phyloP scores from a whole-genome alignment of 2,329 filamentous ascomycete species.

The Fusarium begoniae region DNA sequence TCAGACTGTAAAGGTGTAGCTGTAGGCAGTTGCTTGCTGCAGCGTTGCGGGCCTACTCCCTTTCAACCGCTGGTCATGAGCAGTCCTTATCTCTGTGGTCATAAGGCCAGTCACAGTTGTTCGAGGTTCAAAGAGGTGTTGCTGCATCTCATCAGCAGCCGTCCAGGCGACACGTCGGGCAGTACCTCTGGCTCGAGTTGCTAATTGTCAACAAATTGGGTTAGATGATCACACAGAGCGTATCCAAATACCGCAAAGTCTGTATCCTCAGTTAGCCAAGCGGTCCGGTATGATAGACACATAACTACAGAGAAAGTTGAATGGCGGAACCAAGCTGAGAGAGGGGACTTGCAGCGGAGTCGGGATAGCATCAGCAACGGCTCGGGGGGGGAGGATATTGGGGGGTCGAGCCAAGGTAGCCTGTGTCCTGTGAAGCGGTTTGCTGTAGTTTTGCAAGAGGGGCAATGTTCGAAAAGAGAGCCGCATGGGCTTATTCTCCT shows the following conservation, averaged over 20 bases:
- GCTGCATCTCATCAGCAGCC: background rate
- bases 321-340: background rate
- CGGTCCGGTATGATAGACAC: too few relatives aligned
- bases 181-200: background rate
- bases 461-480: background rate
- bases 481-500: too few relatives aligned
- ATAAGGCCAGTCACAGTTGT: background rate
- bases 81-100: too few relatives aligned
- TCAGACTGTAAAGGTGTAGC: too few relatives aligned
- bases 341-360: too few relatives aligned
- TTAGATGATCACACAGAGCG: background rate
- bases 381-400: too few relatives aligned
- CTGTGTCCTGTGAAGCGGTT: background rate
- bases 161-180: too few relatives aligned
- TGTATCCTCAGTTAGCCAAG: background rate
- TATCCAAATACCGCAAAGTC: background rate
- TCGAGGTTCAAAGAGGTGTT: too few relatives aligned
- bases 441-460: background rate
- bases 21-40: too few relatives aligned
- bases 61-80: too few relatives aligned
- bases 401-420: fast-evolving
- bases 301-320: background rate
- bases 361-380: too few relatives aligned
- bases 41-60: background rate
- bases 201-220: too few relatives aligned